phyloP scores from a whole-genome alignment of 805 yeast genomes.

The Candida sakaeoensis region DNA sequence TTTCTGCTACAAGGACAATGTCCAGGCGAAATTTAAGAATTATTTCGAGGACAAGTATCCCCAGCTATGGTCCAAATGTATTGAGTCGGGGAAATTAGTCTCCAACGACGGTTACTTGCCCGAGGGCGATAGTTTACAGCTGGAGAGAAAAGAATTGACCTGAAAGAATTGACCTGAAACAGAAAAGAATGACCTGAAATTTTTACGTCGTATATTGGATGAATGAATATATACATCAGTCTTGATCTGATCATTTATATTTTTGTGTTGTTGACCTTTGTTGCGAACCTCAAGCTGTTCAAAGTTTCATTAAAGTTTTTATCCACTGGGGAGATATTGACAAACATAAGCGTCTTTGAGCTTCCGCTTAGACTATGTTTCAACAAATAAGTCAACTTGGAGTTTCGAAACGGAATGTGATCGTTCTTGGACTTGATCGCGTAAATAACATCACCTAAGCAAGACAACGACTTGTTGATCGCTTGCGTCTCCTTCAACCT shows the following conservation, averaged over 20 bases:
- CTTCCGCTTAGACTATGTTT: constrained; percentile 82
- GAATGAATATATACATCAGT: too few species aligned
- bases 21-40: constrained; percentile 25
- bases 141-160: constrained; percentile 4
- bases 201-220: too few species aligned
- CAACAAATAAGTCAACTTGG: constrained; percentile 75
- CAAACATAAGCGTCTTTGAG: constrained; percentile 91
- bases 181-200: too few species aligned
- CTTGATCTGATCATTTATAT: too few species aligned
- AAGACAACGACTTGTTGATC: constrained; percentile 82
- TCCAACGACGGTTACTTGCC: constrained; percentile 29
- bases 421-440: constrained; percentile 47
- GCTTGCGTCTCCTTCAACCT: constrained; percentile 83
- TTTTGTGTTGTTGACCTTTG: constrained; percentile 65
- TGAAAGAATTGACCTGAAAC: not conserved
- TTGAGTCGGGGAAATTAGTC: constrained; percentile 21
- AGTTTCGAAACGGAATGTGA: constrained; percentile 67
- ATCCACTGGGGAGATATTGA: constrained; percentile 69
- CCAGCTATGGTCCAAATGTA: constrained; percentile 25
- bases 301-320: constrained; percentile 71
- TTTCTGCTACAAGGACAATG: constrained; percentile 30
- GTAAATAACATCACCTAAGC: constrained; percentile 85
- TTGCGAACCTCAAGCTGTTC: constrained; percentile 85
- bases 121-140: constrained; percentile 24
- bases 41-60: constrained; percentile 32